Conservation (phyloP, 2,329 filamentous ascomycete genomes). For the Neopestalotiopsis rosae region DNA sequence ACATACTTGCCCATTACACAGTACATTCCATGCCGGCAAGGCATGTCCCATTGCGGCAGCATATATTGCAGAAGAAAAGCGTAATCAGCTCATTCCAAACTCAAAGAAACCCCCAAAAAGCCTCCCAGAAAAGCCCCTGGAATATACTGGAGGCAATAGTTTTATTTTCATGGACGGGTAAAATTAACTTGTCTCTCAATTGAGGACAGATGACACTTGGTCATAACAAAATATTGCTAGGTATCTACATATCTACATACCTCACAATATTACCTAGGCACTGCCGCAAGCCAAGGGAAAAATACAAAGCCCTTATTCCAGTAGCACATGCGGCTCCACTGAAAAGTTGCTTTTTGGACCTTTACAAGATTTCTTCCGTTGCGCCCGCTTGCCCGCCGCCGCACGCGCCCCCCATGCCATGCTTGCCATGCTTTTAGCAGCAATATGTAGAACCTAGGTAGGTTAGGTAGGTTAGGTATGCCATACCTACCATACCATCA, state of each 20-base stretch:
- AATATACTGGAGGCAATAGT: background rate
- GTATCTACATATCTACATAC: too few relatives aligned
- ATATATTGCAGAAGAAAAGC: background rate
- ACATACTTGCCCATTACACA: too few relatives aligned
- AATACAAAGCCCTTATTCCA: background rate
- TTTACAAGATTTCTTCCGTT: constrained; percentile 1
- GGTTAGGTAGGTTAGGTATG: background rate
- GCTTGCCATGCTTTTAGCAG: background rate
- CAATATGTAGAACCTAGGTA: background rate
- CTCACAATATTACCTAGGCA: background rate
- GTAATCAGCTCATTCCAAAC: background rate
- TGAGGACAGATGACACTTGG: background rate
- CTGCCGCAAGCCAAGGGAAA: background rate
- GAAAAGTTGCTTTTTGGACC: constrained; percentile 13
- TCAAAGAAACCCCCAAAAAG: background rate
- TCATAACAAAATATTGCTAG: too few relatives aligned
- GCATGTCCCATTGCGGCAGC: background rate
- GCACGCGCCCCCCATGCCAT: background rate
- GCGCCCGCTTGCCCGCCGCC: background rate
- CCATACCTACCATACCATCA: background rate
- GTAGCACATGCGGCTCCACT: constrained; percentile 1
- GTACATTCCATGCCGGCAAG: too few relatives aligned
- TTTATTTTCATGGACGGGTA: background rate
- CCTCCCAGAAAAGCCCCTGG: too few relatives aligned
- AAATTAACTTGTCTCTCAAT: background rate